Percentiles rank a stretch among this genome's conserved stretches.
phyloP scores from a whole-genome alignment of 139 green algal species.

The Dunaliella primolecta region DNA sequence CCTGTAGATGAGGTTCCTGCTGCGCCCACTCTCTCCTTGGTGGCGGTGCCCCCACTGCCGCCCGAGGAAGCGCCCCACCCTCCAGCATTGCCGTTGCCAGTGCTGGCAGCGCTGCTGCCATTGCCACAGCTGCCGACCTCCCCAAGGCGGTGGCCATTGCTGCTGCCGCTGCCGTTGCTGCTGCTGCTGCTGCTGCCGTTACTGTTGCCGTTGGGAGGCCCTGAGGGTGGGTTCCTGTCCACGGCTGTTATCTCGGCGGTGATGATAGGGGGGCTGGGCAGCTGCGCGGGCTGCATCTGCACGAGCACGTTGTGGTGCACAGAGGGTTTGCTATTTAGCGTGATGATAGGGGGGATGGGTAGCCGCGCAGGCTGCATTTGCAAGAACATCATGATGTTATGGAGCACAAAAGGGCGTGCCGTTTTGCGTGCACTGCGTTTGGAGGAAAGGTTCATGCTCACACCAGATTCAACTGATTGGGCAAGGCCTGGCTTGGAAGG shows the following conservation, averaged over 20 bases:
- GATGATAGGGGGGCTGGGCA: background rate
- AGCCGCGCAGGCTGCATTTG: background rate
- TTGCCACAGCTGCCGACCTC: too few species aligned
- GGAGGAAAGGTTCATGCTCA: too few species aligned
- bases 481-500: too few species aligned
- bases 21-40: background rate
- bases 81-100: too few species aligned
- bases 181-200: background rate
- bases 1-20: background rate
- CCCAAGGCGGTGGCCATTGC: background rate
- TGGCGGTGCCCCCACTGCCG: background rate
- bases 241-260: background rate
- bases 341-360: background rate
- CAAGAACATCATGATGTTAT: too few species aligned
- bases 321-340: too few species aligned
- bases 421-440: too few species aligned
- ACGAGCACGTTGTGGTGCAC: background rate
- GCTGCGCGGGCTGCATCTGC: constrained; percentile 6
- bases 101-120: background rate
- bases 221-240: background rate
- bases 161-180: background rate
- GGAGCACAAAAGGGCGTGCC: too few species aligned
- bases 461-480: too few species aligned
- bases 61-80: background rate
- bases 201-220: background rate